Conservation (phyloP, 129 eudicot species). For the Flaveria bidentis region DNA sequence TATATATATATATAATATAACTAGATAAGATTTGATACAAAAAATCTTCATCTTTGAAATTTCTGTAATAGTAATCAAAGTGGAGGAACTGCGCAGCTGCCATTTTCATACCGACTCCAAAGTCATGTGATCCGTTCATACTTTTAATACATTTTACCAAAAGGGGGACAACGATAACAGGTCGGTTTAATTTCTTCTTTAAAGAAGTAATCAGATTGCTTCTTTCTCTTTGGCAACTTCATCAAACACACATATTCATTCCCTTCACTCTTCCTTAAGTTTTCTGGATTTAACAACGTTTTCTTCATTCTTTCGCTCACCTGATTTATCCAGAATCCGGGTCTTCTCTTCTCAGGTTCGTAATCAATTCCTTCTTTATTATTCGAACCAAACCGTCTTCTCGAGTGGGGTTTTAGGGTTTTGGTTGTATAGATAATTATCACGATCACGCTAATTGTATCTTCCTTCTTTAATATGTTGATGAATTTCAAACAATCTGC, state of each 20-base stretch:
- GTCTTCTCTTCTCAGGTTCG: constrained; percentile 40
- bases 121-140: background rate
- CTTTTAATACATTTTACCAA: background rate
- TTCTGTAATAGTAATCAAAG: too few species aligned
- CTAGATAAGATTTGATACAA: too few species aligned
- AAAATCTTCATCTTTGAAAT: too few species aligned
- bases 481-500: background rate
- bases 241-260: background rate
- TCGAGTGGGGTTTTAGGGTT: constrained; percentile 43
- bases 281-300: constrained; percentile 3
- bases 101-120: background rate
- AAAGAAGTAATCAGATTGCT: constrained; percentile 20
- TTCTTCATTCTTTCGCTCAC: background rate
- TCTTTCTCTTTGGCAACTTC: constrained; percentile 12
- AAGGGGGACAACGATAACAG: background rate
- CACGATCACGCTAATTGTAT: constrained; percentile 25
- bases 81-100: too few species aligned
- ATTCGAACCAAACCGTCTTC: background rate
- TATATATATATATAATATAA: too few species aligned
- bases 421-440: constrained; percentile 24
- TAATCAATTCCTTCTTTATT: constrained; percentile 5
- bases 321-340: constrained; percentile 11
- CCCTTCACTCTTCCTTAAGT: background rate
- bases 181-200: constrained; percentile 26
- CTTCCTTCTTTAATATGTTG: background rate